These are phyloP conservation scores for Mycena leptocephala DNA, from an alignment of 768 basidiomycete species.

Conservation along the genomic window DNA sequence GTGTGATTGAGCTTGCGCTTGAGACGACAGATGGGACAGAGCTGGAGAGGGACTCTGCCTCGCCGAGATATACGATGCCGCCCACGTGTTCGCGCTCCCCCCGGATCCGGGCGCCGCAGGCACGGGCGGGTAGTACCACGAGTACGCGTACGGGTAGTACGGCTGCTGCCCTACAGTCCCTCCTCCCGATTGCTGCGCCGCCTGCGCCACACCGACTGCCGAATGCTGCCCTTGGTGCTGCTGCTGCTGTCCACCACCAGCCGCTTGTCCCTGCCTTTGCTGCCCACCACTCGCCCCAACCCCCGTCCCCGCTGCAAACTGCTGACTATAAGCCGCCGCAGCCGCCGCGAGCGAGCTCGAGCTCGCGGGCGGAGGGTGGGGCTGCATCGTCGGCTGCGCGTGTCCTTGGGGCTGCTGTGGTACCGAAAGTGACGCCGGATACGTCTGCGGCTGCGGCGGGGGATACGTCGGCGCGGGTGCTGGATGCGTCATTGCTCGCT, in stretches of 20 bases:
- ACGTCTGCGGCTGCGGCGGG: not conserved
- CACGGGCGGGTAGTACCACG: not conserved
- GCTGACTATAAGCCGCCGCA: conserved; percentile 19
- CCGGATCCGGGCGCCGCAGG: too few relatives aligned
- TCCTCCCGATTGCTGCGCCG: not conserved
- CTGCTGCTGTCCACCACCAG: not conserved
- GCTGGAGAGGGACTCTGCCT: too few relatives aligned
- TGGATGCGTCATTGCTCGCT: too few relatives aligned
- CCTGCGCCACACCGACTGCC: not conserved
- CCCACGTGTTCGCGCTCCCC: not conserved
- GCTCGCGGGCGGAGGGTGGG: not conserved
- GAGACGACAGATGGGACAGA: too few relatives aligned
- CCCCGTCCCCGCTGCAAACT: not conserved
- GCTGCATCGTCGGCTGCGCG: not conserved
- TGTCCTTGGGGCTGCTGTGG: too few relatives aligned
- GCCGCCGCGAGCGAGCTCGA: conserved; percentile 32
- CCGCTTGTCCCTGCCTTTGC: not conserved
- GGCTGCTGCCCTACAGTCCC: not conserved
- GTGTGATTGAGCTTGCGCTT: not conserved
- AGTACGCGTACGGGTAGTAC: not conserved
- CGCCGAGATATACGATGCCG: not conserved
- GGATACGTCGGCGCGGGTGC: not conserved
- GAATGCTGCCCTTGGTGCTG: not conserved
- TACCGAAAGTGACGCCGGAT: not conserved
- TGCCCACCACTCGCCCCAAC: not conserved